A percentile compares a stretch with the other conserved stretches of the same genome.
phyloP scores from a whole-genome alignment of 176 grass and related monocot species.

The Aegilops sharonensis region DNA sequence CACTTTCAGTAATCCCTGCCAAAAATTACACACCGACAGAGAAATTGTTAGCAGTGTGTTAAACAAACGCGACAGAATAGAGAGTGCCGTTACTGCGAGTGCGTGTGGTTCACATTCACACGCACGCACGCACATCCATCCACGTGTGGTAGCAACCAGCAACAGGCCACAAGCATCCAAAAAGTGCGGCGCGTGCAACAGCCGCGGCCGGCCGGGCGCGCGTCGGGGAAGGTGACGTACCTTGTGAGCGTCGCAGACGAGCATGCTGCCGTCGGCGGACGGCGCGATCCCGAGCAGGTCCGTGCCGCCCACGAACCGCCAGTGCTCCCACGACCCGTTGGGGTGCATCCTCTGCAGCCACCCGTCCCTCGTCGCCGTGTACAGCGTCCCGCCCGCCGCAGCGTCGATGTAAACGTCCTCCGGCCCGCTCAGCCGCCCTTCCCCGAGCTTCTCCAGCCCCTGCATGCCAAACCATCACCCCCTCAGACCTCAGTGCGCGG shows the following conservation, averaged over 20 bases:
- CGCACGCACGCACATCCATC: too few relatives aligned
- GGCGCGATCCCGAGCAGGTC: constrained; percentile 40
- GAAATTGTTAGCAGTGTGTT: too few relatives aligned
- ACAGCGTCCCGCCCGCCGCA: constrained; percentile 43
- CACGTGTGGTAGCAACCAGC: too few relatives aligned
- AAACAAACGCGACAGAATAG: too few relatives aligned
- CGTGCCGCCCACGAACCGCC: constrained; percentile 50
- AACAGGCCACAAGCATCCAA: too few relatives aligned
- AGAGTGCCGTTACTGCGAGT: too few relatives aligned
- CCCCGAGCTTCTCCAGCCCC: constrained; percentile 60
- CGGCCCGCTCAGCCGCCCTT: constrained; percentile 44
- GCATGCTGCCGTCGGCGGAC: constrained; percentile 36
- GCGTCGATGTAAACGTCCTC: constrained; percentile 66
- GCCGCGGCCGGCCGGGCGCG: too few relatives aligned
- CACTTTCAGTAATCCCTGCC: constrained; percentile 31
- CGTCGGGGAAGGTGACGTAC: not conserved
- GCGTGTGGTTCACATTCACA: too few relatives aligned
- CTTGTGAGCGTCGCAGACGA: constrained; percentile 61
- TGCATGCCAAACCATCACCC: not conserved
- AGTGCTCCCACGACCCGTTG: constrained; percentile 54
- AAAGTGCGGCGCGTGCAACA: too few relatives aligned
- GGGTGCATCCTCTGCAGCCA: constrained; percentile 63
- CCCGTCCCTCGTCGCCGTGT: constrained; percentile 62
- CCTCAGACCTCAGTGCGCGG: too few relatives aligned
- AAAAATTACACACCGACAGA: too few relatives aligned